Evolutionary conservation across 1,139 yeast genomes (phyloP).

Genomic region (Lizanozyma gosingica): DNA sequence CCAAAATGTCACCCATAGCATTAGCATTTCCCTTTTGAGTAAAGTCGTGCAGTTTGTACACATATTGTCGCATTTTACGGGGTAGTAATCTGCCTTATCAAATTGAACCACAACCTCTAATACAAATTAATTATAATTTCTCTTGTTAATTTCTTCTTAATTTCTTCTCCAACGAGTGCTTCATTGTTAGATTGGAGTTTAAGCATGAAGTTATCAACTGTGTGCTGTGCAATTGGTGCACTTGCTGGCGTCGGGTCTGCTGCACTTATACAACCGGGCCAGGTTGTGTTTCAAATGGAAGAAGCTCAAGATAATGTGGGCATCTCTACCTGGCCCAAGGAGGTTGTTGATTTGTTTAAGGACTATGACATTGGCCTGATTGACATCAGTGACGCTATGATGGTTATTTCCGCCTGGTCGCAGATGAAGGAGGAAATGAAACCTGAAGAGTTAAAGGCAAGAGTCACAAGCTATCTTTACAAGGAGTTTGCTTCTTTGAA

Average conservation of each 20-base stretch:
- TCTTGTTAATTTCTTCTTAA: no score
- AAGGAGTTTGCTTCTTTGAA: no score
- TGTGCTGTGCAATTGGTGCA: not conserved
- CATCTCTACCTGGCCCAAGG: not conserved
- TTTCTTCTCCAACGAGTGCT: no score
- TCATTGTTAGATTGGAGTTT: no score
- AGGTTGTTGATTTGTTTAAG: not conserved
- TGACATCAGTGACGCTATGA: not conserved
- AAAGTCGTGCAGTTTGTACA: no score
- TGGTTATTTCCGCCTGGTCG: not conserved
- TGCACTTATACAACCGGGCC: not conserved
- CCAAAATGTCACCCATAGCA: no score
- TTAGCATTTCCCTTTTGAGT: no score
- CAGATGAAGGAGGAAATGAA: not conserved
- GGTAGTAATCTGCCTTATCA: no score
- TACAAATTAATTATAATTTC: no score
- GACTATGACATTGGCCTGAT: not conserved
- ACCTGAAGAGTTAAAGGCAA: not conserved
- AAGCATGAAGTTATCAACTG: not conserved
- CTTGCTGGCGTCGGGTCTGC: not conserved
- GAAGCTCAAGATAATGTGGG: not conserved
- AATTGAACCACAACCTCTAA: no score
- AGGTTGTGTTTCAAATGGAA: not conserved
- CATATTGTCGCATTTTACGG: no score
- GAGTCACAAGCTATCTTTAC: no score